These are phyloP conservation scores for Fraxinus angustifolia DNA, from an alignment of 305 asterid species.

Conservation along the genomic window DNA sequence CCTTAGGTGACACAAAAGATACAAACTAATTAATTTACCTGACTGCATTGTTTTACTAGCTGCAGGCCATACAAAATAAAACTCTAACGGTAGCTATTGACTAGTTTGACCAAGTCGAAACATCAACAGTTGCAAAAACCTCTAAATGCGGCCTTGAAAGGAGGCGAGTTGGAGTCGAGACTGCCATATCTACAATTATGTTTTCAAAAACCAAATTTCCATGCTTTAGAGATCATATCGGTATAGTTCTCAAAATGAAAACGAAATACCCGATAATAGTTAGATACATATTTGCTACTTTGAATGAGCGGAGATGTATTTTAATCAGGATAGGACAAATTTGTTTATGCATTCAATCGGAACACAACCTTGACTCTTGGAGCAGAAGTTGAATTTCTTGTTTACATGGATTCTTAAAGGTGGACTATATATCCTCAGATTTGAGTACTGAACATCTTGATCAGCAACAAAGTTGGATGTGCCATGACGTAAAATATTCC, in stretches of 20 bases:
- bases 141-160: neutral
- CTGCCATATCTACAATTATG: slow-evolving; percentile 16
- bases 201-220: neutral
- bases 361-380: too few relatives aligned
- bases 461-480: neutral
- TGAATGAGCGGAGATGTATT: neutral
- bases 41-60: neutral
- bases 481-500: too few relatives aligned
- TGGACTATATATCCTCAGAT: neutral
- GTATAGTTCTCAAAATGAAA: neutral
- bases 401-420: too few relatives aligned
- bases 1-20: neutral
- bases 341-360: too few relatives aligned
- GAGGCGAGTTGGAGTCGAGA: neutral
- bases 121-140: neutral
- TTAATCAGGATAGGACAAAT: neutral
- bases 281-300: neutral
- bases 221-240: neutral
- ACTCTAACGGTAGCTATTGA: neutral
- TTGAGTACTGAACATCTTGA: neutral
- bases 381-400: too few relatives aligned
- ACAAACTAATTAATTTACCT: neutral
- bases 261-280: neutral
- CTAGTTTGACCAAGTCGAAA: neutral
- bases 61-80: neutral